A percentile compares a stretch with the other conserved stretches of the same genome.
These are phyloP conservation scores for Peterozyma xylosa DNA, from an alignment of 805 yeast species.

Conservation along the genomic window DNA sequence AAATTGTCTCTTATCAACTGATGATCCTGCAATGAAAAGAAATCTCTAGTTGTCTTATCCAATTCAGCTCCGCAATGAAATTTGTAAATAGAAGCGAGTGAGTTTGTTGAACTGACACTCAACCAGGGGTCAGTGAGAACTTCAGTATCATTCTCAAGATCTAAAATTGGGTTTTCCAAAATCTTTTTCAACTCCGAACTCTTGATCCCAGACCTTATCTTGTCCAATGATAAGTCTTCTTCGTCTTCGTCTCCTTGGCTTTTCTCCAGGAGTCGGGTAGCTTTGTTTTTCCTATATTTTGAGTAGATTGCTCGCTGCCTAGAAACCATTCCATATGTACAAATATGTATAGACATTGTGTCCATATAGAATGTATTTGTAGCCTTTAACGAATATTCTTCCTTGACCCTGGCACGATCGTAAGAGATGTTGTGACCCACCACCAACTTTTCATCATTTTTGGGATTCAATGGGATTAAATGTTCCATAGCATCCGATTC, in stretches of 20 bases:
- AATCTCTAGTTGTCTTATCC: conserved; percentile 62
- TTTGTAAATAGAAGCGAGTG: conserved; percentile 70
- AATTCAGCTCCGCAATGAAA: conserved; percentile 67
- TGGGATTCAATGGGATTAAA: conserved; percentile 67
- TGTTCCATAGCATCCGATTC: conserved; percentile 47
- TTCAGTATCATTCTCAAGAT: conserved; percentile 20
- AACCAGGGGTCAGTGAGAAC: conserved; percentile 78
- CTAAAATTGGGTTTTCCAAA: conserved; percentile 20
- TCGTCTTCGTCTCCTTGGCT: conserved; percentile 13
- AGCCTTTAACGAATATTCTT: conserved; percentile 66
- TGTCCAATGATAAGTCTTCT: conserved; percentile 10
- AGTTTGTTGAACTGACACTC: conserved; percentile 64
- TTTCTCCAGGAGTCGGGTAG: conserved; percentile 10
- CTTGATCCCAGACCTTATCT: conserved; percentile 13
- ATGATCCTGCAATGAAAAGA: conserved; percentile 49
- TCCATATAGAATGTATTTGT: conserved; percentile 79
- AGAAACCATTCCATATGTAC: conserved; percentile 87
- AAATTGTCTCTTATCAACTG: conserved; percentile 48
- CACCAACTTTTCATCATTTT: conserved; percentile 43
- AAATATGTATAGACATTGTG: conserved; percentile 89
- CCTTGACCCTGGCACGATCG: conserved; percentile 80
- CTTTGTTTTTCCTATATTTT: conserved; percentile 39
- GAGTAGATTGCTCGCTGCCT: conserved; percentile 79
- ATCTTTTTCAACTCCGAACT: conserved; percentile 19
- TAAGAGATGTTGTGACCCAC: conserved; percentile 89